These are phyloP conservation scores for Tuber brumale DNA, from an alignment of 495 filamentous ascomycete species.

Conservation along the genomic window DNA sequence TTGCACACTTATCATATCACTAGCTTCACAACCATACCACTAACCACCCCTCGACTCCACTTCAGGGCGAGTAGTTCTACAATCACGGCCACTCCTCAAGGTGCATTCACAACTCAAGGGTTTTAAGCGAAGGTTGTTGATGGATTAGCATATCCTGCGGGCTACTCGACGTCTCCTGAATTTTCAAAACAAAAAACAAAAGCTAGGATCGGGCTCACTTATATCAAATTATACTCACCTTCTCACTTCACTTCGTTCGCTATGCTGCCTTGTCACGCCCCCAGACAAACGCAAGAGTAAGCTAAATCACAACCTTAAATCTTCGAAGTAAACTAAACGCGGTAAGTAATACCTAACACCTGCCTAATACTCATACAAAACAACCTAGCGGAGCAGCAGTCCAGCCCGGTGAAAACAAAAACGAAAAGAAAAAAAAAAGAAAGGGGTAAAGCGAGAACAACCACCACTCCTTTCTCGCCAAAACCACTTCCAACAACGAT, in stretches of 20 bases:
- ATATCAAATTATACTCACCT: not conserved
- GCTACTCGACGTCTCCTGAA: not conserved
- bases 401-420: slow-evolving; percentile 6
- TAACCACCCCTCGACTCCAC: not conserved
- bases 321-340: not conserved
- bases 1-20: not conserved
- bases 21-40: not conserved
- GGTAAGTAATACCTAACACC: not conserved
- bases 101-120: not conserved
- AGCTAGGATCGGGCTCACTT: not conserved
- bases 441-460: slow-evolving; percentile 16
- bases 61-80: not conserved
- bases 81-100: not conserved
- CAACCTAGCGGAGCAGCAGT: not conserved
- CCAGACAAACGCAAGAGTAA: not conserved
- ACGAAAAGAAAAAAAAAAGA: slow-evolving; percentile 9
- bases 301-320: not conserved
- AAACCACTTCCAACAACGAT: slow-evolving; percentile 20
- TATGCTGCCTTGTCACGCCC: not conserved
- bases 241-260: not conserved
- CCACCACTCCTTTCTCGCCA: slow-evolving; percentile 25
- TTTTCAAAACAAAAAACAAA: not conserved
- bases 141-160: not conserved
- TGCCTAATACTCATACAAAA: not conserved
- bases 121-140: not conserved